Evolutionary conservation across 1,284 basidiomycete genomes (phyloP).

Genomic region (Sphagnurus paluster): DNA sequence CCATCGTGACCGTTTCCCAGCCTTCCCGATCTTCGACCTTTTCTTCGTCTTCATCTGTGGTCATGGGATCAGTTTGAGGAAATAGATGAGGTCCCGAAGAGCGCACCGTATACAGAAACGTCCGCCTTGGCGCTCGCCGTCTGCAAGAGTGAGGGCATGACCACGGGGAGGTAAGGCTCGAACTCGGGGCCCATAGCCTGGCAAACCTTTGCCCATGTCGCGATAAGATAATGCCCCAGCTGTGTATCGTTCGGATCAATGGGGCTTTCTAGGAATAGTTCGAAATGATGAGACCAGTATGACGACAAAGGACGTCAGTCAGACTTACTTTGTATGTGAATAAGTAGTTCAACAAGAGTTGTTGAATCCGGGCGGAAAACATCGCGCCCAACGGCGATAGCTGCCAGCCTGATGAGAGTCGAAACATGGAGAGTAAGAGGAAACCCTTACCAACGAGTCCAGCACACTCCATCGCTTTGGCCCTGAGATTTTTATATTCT

Average conservation of each 20-base stretch:
- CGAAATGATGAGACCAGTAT: not conserved
- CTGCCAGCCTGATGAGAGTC: conserved; percentile 46
- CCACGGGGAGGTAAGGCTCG: conserved; percentile 79
- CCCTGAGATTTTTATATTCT: conserved; percentile 66
- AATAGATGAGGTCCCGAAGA: conserved; percentile 1
- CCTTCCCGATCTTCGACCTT: conserved; percentile 60
- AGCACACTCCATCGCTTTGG: conserved; percentile 86
- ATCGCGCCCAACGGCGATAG: conserved; percentile 79
- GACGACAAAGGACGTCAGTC: conserved; percentile 49
- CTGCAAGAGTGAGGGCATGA: conserved; percentile 77
- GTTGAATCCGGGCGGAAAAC: conserved; percentile 74
- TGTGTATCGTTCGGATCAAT: conserved; percentile 66
- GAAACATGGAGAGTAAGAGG: not conserved
- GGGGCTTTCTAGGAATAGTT: conserved; percentile 50
- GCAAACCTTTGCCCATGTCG: conserved; percentile 83
- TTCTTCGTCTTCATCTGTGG: conserved; percentile 55
- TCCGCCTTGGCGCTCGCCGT: conserved; percentile 81
- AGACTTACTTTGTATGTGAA: conserved; percentile 47
- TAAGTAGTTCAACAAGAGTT: conserved; percentile 70
- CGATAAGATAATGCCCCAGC: conserved; percentile 66
- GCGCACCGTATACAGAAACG: conserved; percentile 70
- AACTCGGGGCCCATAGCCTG: conserved; percentile 81
- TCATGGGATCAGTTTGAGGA: conserved; percentile 1
- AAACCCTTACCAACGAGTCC: conserved; percentile 63
- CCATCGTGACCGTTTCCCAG: conserved; percentile 76